A percentile compares a stretch with the other conserved stretches of the same genome.
Conservation (phyloP, 768 basidiomycete species). For the Boletus rubescentipes region DNA sequence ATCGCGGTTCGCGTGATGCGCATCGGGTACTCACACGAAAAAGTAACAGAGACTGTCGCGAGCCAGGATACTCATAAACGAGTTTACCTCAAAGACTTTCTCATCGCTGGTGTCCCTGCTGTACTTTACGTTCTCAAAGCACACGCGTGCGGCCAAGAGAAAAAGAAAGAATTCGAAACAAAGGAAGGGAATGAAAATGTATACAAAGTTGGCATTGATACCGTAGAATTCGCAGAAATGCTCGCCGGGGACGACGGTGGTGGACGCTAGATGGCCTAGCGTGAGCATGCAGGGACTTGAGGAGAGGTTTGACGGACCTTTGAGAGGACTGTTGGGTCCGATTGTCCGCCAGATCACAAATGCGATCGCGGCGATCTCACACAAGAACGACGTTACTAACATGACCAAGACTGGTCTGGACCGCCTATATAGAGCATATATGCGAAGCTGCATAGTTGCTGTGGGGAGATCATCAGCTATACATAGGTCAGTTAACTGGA, state of each 20-base stretch:
- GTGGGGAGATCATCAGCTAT: slow-evolving; percentile 5
- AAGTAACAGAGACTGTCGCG: slow-evolving; percentile 34
- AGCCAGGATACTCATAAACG: slow-evolving; percentile 25
- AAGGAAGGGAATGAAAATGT: slow-evolving; percentile 32
- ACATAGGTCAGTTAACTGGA: neutral
- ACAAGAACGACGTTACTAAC: slow-evolving; percentile 18
- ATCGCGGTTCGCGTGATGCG: neutral
- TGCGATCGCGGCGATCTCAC: slow-evolving; percentile 25
- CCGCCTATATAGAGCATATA: slow-evolving; percentile 34
- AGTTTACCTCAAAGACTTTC: slow-evolving; percentile 7
- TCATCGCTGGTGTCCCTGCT: neutral
- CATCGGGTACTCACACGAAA: slow-evolving; percentile 24
- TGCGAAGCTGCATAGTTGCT: slow-evolving; percentile 34
- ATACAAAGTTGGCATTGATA: slow-evolving; percentile 20
- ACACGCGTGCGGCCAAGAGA: slow-evolving; percentile 19
- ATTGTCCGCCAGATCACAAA: slow-evolving; percentile 28
- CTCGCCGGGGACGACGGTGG: neutral
- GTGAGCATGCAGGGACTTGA: neutral
- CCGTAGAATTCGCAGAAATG: slow-evolving; percentile 25
- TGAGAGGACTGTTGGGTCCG: slow-evolving; percentile 23
- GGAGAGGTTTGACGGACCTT: slow-evolving; percentile 13
- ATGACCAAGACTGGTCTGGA: slow-evolving; percentile 21
- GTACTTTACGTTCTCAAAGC: slow-evolving; percentile 9
- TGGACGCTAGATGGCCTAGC: slow-evolving; percentile 7
- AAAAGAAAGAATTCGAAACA: slow-evolving; percentile 31